These are phyloP conservation scores for Saccharomycopsis capsularis DNA, from an alignment of 805 yeast species.

Conservation along the genomic window DNA sequence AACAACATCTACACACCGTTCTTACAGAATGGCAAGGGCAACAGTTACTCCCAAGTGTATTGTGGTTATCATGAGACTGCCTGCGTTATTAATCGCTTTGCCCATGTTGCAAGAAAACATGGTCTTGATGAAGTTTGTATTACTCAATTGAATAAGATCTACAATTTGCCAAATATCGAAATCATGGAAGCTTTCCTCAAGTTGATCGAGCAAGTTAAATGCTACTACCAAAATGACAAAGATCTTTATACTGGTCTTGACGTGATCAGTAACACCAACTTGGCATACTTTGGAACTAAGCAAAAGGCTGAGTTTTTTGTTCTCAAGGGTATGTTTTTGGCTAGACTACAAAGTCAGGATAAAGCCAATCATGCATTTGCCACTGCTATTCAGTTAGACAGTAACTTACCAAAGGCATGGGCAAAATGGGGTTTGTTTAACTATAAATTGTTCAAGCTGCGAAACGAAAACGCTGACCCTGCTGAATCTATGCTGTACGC, in stretches of 20 bases:
- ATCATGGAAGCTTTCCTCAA: constrained; percentile 97
- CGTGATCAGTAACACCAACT: constrained; percentile 91
- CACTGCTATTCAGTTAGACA: constrained; percentile 92
- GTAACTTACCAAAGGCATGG: constrained; percentile 96
- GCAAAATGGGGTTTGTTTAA: constrained; percentile 99
- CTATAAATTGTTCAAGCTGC: constrained; percentile 65
- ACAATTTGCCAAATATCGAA: constrained; percentile 94
- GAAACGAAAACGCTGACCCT: not conserved
- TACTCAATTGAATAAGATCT: constrained; percentile 84
- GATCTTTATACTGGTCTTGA: constrained; percentile 94
- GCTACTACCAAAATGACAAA: constrained; percentile 87
- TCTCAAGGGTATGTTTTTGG: constrained; percentile 94
- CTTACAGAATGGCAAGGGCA: constrained; percentile 63
- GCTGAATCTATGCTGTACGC: constrained; percentile 59
- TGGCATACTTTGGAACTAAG: constrained; percentile 93
- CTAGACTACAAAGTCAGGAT: constrained; percentile 81
- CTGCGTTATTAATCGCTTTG: constrained; percentile 96
- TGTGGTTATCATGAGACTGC: constrained; percentile 98
- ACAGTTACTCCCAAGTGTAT: constrained; percentile 87
- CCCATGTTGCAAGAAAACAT: constrained; percentile 97
- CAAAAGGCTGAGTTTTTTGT: constrained; percentile 98
- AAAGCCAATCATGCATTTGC: constrained; percentile 98
- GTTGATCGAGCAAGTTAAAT: constrained; percentile 93
- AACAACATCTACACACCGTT: constrained; percentile 91
- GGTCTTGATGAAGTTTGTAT: constrained; percentile 96